These are phyloP conservation scores for Epichloe gansuensis DNA, from an alignment of 2,329 filamentous ascomycete genomes.

Conservation along the genomic window DNA sequence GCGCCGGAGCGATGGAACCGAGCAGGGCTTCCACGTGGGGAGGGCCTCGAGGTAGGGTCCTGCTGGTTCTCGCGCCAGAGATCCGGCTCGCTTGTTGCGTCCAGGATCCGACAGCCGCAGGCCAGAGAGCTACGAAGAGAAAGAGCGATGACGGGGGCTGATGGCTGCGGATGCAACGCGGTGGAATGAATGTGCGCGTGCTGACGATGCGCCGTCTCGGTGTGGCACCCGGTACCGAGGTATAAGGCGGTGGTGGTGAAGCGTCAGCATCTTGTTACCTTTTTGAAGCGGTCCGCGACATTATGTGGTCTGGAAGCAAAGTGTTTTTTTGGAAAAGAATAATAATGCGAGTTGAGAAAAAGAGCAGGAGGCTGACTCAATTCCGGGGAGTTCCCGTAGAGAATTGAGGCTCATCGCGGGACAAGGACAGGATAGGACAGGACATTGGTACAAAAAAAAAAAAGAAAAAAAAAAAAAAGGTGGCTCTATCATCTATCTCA, in stretches of 20 bases:
- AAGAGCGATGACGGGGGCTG: constrained; percentile 15
- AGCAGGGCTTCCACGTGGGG: constrained; percentile 29
- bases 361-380: too few relatives aligned
- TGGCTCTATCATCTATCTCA: too few relatives aligned
- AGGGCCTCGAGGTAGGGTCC: constrained; percentile 24
- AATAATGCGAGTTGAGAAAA: too few relatives aligned
- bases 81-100: constrained; percentile 19
- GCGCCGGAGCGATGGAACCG: constrained; percentile 21
- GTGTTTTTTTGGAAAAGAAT: too few relatives aligned
- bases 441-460: too few relatives aligned
- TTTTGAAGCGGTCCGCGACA: background rate
- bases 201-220: background rate
- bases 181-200: background rate
- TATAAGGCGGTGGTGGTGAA: constrained; percentile 2
- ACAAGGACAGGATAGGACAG: too few relatives aligned
- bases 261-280: background rate
- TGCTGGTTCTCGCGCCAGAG: constrained; percentile 20
- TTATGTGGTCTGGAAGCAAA: background rate
- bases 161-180: background rate
- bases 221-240: background rate
- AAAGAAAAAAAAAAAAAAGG: too few relatives aligned
- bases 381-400: too few relatives aligned
- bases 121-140: constrained; percentile 22
- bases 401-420: too few relatives aligned
- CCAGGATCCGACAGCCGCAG: constrained; percentile 25